These are phyloP conservation scores for Pyrus hybrid DNA, from an alignment of 331 rosid genomes.

Conservation along the genomic window DNA sequence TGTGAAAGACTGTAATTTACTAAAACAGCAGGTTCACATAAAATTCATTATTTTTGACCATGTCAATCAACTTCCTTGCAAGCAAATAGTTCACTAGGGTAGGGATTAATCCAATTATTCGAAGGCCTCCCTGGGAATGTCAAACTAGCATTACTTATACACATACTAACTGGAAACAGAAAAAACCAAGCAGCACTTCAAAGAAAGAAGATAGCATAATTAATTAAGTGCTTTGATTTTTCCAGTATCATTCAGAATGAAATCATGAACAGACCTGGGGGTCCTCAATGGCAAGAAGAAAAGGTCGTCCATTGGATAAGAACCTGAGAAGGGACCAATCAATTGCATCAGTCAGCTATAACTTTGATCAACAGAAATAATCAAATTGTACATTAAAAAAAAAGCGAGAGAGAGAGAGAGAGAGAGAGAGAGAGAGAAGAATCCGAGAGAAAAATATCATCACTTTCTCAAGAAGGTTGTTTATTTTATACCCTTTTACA, in stretches of 20 bases:
- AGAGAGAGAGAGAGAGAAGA: no score
- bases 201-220: background rate
- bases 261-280: constrained; percentile 65
- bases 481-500: constrained; percentile 51
- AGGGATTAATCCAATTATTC: background rate
- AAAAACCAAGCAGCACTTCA: background rate
- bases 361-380: background rate
- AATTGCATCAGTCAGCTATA: background rate
- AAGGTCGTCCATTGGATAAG: constrained; percentile 39
- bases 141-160: background rate
- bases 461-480: constrained; percentile 6
- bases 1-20: background rate
- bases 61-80: background rate
- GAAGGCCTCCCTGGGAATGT: background rate
- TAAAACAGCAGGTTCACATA: background rate
- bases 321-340: constrained; percentile 40
- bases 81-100: background rate
- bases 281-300: constrained; percentile 77
- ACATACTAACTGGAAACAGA: background rate
- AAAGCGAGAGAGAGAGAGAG: no score
- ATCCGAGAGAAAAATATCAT: background rate
- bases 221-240: background rate
- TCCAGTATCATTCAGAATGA: background rate
- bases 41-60: background rate
- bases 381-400: background rate